A percentile compares a stretch with the other conserved stretches of the same genome.
phyloP scores from a whole-genome alignment of 2,329 filamentous ascomycete species.

The Thielaviopsis musarum region DNA sequence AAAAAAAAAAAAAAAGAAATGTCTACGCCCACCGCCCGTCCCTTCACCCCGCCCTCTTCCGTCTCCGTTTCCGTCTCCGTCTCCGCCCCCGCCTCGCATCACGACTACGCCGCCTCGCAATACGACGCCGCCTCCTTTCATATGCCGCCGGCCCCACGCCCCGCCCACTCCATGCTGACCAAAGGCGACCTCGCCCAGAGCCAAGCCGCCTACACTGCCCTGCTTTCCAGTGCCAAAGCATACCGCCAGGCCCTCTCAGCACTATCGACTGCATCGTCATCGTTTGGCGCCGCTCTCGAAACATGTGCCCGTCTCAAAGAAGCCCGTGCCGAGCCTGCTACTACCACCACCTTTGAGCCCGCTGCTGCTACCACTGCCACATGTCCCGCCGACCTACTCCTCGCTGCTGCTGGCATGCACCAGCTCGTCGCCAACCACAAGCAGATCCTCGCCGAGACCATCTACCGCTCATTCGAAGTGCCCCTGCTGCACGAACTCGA shows the following conservation, averaged over 20 bases:
- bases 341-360: conserved; percentile 17
- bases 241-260: conserved; percentile 46
- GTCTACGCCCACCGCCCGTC: no score
- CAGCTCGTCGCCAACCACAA: conserved; percentile 54
- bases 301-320: conserved; percentile 52
- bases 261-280: conserved; percentile 42
- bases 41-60: no score
- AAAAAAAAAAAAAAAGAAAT: no score
- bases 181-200: conserved; percentile 47
- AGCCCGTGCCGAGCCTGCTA: conserved; percentile 34
- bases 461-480: conserved; percentile 52
- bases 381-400: conserved; percentile 46
- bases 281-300: conserved; percentile 48
- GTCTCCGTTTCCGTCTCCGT: no score
- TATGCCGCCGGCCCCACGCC: conserved; percentile 40
- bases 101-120: conserved; percentile 41
- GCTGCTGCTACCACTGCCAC: conserved; percentile 28
- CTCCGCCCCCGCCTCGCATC: conserved; percentile 36
- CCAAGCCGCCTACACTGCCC: conserved; percentile 44
- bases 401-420: conserved; percentile 47
- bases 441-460: conserved; percentile 51
- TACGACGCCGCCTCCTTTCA: conserved; percentile 28
- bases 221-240: conserved; percentile 43
- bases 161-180: conserved; percentile 42
- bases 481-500: conserved; percentile 53